Conservation (phyloP, 2,329 filamentous ascomycete species). For the Shiraia sp. region DNA sequence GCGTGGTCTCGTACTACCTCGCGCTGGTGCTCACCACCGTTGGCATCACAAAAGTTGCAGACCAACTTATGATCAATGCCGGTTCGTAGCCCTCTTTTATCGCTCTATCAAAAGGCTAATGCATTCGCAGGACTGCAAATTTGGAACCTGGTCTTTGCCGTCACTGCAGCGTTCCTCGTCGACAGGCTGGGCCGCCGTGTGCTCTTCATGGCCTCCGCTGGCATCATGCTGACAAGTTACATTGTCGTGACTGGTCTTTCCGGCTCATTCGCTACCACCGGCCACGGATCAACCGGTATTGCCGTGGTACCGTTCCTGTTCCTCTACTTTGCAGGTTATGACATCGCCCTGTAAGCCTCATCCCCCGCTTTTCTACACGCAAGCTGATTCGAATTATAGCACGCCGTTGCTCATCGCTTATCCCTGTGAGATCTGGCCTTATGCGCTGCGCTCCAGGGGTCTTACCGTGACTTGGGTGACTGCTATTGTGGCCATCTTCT, state of each 20-base stretch:
- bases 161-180: conserved; percentile 44
- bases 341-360: conserved; percentile 37
- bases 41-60: conserved; percentile 38
- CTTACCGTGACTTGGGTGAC: conserved; percentile 43
- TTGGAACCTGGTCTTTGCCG: conserved; percentile 43
- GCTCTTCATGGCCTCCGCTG: conserved; percentile 46
- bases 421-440: conserved; percentile 39
- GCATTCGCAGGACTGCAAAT: too few species aligned
- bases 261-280: conserved; percentile 24
- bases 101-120: too few species aligned
- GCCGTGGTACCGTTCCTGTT: conserved; percentile 18
- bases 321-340: conserved; percentile 16
- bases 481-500: conserved; percentile 8
- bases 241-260: conserved; percentile 44
- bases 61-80: conserved; percentile 45
- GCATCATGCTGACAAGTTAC: conserved; percentile 31
- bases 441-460: conserved; percentile 21
- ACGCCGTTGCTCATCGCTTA: conserved; percentile 34
- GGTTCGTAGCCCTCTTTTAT: too few species aligned
- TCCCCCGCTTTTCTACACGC: too few species aligned
- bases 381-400: conserved; percentile 23
- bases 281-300: neutral
- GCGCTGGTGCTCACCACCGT: conserved; percentile 42
- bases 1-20: conserved; percentile 44
- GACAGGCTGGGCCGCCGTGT: conserved; percentile 49